phyloP scores from a whole-genome alignment of 1,284 basidiomycete genomes.

The Ceratobasidium sp. region DNA sequence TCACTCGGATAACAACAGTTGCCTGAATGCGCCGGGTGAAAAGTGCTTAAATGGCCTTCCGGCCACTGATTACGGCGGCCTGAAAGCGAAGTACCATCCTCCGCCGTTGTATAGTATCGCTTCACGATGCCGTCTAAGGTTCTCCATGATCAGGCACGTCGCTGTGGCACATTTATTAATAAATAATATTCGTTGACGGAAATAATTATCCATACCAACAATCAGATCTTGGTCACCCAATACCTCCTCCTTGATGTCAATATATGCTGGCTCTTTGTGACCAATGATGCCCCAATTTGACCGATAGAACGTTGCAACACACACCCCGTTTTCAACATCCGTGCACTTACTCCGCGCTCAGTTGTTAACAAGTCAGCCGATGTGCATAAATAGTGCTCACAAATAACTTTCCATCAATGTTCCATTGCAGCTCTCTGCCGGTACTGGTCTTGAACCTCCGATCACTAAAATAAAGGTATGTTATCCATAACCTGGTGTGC shows the following conservation, averaged over 20 bases:
- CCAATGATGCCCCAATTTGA: conserved; percentile 31
- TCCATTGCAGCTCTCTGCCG: conserved; percentile 20
- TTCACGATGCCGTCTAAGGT: conserved; percentile 12
- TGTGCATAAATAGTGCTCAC: neutral
- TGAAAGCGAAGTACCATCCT: conserved; percentile 11
- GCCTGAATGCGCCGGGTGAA: neutral
- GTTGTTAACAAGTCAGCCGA: neutral
- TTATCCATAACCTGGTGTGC: too few relatives aligned
- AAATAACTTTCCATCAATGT: conserved; percentile 25
- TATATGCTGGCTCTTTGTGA: conserved; percentile 19
- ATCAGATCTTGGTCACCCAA: conserved; percentile 14
- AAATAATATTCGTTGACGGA: neutral
- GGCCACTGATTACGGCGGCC: conserved; percentile 3
- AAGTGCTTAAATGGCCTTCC: neutral
- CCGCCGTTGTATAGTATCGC: conserved; percentile 26
- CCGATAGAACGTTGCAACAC: conserved; percentile 22
- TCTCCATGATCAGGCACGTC: conserved; percentile 25
- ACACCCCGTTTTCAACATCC: neutral
- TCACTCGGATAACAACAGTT: neutral
- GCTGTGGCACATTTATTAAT: neutral
- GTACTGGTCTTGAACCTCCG: conserved; percentile 19
- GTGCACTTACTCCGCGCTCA: neutral
- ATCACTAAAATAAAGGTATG: neutral
- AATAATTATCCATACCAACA: conserved; percentile 19
- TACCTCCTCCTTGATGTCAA: conserved; percentile 19